These are phyloP conservation scores for Eremochloa ophiuroides DNA, from an alignment of 176 grass and related monocot genomes.

Conservation along the genomic window DNA sequence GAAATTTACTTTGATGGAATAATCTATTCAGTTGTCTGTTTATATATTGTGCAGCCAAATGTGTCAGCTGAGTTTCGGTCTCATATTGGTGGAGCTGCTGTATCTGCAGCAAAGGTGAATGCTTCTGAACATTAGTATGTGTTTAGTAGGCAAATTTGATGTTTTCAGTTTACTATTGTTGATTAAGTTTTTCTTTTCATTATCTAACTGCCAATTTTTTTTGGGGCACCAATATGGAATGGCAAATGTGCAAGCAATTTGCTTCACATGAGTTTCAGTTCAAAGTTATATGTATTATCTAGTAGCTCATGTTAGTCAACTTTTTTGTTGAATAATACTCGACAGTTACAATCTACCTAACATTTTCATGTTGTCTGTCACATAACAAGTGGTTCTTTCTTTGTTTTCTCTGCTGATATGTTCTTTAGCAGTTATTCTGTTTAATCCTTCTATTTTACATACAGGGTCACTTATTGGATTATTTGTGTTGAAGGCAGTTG, in stretches of 20 bases:
- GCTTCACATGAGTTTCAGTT: not conserved
- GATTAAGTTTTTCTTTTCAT: not conserved
- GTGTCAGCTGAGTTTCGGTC: conserved; percentile 62
- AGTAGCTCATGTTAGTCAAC: not conserved
- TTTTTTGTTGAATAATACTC: conserved; percentile 5
- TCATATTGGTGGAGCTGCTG: conserved; percentile 81
- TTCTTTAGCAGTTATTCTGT: conserved; percentile 17
- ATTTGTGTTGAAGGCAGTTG: conserved; percentile 86
- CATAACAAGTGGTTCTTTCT: not conserved
- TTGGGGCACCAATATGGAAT: not conserved
- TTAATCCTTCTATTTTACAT: conserved; percentile 33
- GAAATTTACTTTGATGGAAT: conserved; percentile 1
- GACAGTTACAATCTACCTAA: not conserved
- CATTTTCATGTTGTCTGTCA: not conserved
- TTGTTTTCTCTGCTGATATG: not conserved
- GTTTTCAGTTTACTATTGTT: conserved; percentile 1
- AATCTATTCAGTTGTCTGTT: not conserved
- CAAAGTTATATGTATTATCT: not conserved
- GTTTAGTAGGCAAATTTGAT: not conserved
- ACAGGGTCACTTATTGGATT: conserved; percentile 51
- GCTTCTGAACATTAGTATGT: conserved; percentile 6
- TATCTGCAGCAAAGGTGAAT: conserved; percentile 88
- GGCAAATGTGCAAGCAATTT: not conserved
- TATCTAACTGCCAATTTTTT: not conserved
- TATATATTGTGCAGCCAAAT: conserved; percentile 63